Conservation (phyloP, 1,284 basidiomycete species). For the Leccinum insigne region DNA sequence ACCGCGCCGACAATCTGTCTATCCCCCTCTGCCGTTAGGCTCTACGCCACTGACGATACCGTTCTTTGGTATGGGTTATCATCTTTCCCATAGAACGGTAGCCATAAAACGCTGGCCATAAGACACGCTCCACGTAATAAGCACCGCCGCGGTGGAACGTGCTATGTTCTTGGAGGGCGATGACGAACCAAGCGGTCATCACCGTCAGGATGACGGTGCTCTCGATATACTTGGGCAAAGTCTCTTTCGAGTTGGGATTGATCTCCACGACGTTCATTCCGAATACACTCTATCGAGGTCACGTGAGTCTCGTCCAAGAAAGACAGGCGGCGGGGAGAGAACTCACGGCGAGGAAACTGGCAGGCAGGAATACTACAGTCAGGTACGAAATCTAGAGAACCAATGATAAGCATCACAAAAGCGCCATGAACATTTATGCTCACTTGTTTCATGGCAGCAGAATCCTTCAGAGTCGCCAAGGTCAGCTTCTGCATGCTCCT, state of each 20-base stretch:
- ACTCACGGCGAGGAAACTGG: constrained; percentile 19
- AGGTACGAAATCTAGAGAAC: constrained; percentile 30
- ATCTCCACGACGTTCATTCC: constrained; percentile 45
- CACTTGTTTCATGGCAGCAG: constrained; percentile 49
- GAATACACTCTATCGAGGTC: constrained; percentile 31
- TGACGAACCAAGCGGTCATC: constrained; percentile 49
- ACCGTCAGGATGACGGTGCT: constrained; percentile 46
- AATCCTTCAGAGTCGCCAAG: constrained; percentile 47
- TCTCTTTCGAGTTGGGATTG: constrained; percentile 28
- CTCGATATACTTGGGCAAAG: constrained; percentile 42
- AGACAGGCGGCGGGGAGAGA: constrained; percentile 8
- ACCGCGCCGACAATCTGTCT: neutral
- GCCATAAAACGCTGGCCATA: constrained; percentile 24
- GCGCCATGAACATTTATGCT: neutral
- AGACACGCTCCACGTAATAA: constrained; percentile 11
- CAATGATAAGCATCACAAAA: neutral
- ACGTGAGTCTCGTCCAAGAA: constrained; percentile 11
- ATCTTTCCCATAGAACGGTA: neutral
- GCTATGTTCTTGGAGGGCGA: constrained; percentile 33
- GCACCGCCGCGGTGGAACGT: constrained; percentile 20
- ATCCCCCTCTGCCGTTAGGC: neutral
- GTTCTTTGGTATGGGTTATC: neutral
- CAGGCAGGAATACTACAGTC: constrained; percentile 34
- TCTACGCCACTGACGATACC: neutral
- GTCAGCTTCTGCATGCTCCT: constrained; percentile 45